Conservation (phyloP, 2,329 filamentous ascomycete species). For the Colletotrichum brevisporum region DNA sequence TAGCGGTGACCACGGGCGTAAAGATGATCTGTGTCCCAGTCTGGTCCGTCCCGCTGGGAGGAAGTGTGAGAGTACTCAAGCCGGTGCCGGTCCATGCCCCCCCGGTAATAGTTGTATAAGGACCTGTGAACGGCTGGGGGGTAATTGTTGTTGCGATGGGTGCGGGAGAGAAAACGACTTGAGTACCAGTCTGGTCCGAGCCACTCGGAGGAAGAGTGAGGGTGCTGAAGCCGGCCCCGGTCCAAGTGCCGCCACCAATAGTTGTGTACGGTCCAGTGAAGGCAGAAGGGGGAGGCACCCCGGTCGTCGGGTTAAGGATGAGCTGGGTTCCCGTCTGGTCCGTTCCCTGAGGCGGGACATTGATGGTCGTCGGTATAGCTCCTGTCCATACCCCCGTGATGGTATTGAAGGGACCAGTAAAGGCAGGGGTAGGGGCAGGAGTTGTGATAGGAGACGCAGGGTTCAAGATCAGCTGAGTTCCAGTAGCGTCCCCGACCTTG, state of each 20-base stretch:
- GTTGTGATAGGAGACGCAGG: too few species aligned
- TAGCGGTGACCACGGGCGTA: background rate
- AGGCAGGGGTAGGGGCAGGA: too few species aligned
- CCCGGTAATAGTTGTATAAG: slow-evolving; percentile 22
- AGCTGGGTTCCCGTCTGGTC: slow-evolving; percentile 1
- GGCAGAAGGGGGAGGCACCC: background rate
- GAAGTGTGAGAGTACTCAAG: background rate
- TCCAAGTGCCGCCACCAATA: background rate
- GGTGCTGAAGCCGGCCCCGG: background rate
- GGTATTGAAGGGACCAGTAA: too few species aligned
- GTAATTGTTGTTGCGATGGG: slow-evolving; percentile 3
- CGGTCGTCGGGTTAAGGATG: background rate
- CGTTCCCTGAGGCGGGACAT: background rate
- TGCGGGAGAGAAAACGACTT: background rate
- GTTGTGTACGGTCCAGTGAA: slow-evolving; percentile 17
- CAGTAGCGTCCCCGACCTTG: too few species aligned
- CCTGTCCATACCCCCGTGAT: too few species aligned
- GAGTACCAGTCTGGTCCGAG: background rate
- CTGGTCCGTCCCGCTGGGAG: background rate
- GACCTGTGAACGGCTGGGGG: slow-evolving; percentile 7
- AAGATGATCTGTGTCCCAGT: slow-evolving; percentile 5
- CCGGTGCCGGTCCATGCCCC: background rate
- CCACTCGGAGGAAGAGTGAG: slow-evolving; percentile 3
- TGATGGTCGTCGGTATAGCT: background rate
- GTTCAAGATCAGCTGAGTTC: too few species aligned